These are phyloP conservation scores for Colletotrichum sidae DNA, from an alignment of 2,329 filamentous ascomycete genomes.

Conservation along the genomic window DNA sequence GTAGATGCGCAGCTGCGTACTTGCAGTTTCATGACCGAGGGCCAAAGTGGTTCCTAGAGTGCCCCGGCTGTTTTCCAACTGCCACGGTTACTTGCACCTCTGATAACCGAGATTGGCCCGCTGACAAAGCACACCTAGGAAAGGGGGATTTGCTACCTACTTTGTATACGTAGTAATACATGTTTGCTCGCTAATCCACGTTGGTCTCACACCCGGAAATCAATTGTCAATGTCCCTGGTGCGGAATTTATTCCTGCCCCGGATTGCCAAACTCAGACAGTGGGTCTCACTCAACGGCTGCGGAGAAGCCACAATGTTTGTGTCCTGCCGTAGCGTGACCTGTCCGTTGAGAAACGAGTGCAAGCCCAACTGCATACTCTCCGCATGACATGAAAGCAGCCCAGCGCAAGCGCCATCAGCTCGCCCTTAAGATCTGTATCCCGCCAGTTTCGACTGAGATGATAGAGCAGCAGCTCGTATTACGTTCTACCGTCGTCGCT, in stretches of 20 bases:
- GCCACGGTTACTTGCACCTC: background rate
- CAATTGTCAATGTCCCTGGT: conserved; percentile 6
- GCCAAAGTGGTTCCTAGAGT: background rate
- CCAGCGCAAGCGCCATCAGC: no score
- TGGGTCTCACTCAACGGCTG: background rate
- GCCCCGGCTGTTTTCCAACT: conserved; percentile 5
- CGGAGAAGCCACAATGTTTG: no score
- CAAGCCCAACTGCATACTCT: no score
- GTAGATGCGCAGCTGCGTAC: background rate
- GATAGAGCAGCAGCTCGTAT: no score
- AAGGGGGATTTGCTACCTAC: background rate
- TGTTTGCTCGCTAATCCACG: conserved; percentile 15
- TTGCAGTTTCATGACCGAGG: conserved; percentile 13
- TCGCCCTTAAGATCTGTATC: no score
- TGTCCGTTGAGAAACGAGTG: no score
- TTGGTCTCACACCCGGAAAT: conserved; percentile 17
- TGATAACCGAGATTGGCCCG: conserved; percentile 15
- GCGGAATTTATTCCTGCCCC: conserved; percentile 26
- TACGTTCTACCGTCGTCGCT: no score
- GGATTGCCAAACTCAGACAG: conserved; percentile 18
- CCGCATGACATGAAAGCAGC: no score
- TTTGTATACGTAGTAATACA: no score
- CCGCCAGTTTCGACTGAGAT: no score
- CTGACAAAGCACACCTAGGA: conserved; percentile 3
- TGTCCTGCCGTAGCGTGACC: no score